A percentile compares a stretch with the other conserved stretches of the same genome.
These are phyloP conservation scores for Phtheirospermum japonicum DNA, from an alignment of 257 asterid genomes.

Conservation along the genomic window DNA sequence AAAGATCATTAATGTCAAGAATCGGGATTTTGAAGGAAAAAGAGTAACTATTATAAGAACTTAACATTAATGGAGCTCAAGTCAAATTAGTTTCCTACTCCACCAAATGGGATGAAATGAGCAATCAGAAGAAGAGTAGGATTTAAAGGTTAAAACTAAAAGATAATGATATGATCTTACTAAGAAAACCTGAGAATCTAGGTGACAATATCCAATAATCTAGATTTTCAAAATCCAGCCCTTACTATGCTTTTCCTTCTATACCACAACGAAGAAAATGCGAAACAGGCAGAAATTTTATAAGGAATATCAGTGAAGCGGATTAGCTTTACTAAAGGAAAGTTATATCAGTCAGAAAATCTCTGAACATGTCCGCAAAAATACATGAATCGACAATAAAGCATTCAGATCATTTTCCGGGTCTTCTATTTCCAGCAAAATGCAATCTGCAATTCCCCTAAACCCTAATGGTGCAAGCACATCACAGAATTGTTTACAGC, in stretches of 20 bases:
- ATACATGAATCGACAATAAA: background rate
- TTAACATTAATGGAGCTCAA: conserved; percentile 4
- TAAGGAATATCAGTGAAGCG: background rate
- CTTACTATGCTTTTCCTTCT: conserved; percentile 1
- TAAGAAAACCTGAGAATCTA: conserved; percentile 5
- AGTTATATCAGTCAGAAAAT: background rate
- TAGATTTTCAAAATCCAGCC: background rate
- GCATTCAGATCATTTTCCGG: background rate
- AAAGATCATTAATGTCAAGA: conserved; percentile 19
- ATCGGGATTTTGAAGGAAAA: conserved; percentile 19
- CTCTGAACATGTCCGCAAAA: background rate
- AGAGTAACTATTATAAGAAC: conserved; percentile 7
- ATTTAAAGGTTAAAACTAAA: background rate
- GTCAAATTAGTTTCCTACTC: conserved; percentile 5
- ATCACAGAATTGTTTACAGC: background rate
- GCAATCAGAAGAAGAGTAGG: conserved; percentile 10
- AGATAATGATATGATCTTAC: background rate
- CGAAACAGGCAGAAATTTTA: background rate
- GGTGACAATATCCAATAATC: conserved; percentile 6
- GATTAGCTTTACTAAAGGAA: conserved; percentile 1
- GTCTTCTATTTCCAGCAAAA: conserved; percentile 11
- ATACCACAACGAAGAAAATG: background rate
- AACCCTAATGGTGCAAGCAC: background rate
- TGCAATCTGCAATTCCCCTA: conserved; percentile 15
- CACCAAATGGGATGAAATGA: conserved; percentile 6